A percentile compares a stretch with the other conserved stretches of the same genome.
Evolutionary conservation across 164 flowering plant species (phyloP).

Genomic region (Cinnamomum chago): DNA sequence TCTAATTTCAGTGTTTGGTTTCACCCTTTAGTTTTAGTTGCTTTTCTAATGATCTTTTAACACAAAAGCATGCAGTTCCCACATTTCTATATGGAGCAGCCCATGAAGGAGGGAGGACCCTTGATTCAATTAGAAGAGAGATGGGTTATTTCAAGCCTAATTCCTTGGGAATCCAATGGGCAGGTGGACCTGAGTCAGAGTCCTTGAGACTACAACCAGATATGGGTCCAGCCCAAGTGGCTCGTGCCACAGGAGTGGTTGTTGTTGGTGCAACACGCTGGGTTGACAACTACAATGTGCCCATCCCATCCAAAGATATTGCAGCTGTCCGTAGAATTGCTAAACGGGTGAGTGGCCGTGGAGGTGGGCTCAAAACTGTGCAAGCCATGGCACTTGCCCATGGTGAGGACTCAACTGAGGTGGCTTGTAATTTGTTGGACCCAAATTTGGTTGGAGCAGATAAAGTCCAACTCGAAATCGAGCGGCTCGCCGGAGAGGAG

Average conservation of each 20-base stretch:
- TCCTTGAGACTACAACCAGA: constrained; percentile 42
- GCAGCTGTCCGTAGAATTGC: constrained; percentile 49
- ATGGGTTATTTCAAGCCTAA: constrained; percentile 66
- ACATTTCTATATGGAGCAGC: constrained; percentile 67
- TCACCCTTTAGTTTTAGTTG: not conserved
- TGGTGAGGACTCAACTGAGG: constrained; percentile 59
- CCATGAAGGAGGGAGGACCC: constrained; percentile 51
- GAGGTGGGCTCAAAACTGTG: constrained; percentile 72
- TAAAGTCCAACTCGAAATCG: constrained; percentile 50
- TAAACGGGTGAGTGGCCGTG: constrained; percentile 60
- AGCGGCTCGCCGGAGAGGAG: constrained; percentile 54
- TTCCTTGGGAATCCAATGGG: constrained; percentile 56
- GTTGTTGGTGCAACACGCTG: constrained; percentile 64
- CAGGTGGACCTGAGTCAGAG: constrained; percentile 47
- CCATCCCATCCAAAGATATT: constrained; percentile 51
- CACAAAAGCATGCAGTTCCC: constrained; percentile 46
- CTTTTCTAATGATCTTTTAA: not conserved
- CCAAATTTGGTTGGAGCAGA: constrained; percentile 58
- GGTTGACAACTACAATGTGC: constrained; percentile 62
- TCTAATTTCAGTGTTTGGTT: not conserved
- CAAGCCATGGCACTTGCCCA: constrained; percentile 68
- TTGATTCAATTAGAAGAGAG: constrained; percentile 58
- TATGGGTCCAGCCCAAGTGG: constrained; percentile 45
- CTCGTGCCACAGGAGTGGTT: constrained; percentile 44
- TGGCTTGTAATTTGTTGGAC: constrained; percentile 67